These are phyloP conservation scores for Decorospora gaudefroyi DNA, from an alignment of 2,329 filamentous ascomycete species.

Conservation along the genomic window DNA sequence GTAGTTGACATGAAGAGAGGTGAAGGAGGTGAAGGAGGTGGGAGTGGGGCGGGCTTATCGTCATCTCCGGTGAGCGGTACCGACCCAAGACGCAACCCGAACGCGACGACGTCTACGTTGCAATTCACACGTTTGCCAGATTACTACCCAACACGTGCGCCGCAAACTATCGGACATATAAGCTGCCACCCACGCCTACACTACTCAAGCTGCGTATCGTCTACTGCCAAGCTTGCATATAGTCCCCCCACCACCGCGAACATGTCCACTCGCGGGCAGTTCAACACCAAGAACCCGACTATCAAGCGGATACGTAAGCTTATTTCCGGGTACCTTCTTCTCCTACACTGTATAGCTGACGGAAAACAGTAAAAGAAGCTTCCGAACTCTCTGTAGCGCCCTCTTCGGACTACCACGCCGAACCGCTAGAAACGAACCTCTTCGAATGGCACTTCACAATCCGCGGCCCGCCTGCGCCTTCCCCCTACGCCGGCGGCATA, in stretches of 20 bases:
- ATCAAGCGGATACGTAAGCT: slow-evolving; percentile 78
- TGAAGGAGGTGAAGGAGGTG: too few species aligned
- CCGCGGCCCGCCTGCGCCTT: slow-evolving; percentile 78
- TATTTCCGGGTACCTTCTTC: neutral
- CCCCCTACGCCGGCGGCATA: slow-evolving; percentile 77
- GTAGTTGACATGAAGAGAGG: too few species aligned
- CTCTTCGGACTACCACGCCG: slow-evolving; percentile 81
- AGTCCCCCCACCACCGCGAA: slow-evolving; percentile 1
- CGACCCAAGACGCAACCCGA: slow-evolving; percentile 6
- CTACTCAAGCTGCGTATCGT: neutral
- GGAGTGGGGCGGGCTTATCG: slow-evolving; percentile 5
- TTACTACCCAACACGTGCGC: slow-evolving; percentile 3
- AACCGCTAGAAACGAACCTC: slow-evolving; percentile 84
- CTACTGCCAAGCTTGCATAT: neutral
- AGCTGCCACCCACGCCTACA: neutral
- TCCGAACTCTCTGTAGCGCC: slow-evolving; percentile 79
- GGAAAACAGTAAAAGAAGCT: slow-evolving; percentile 77
- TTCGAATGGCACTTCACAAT: slow-evolving; percentile 99
- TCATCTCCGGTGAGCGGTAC: slow-evolving; percentile 8
- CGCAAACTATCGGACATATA: neutral
- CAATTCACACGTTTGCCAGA: slow-evolving; percentile 5
- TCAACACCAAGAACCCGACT: slow-evolving; percentile 79
- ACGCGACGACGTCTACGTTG: slow-evolving; percentile 14
- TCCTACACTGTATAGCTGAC: slow-evolving; percentile 22
- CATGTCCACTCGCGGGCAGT: slow-evolving; percentile 51